Conservation (phyloP, 805 yeast genomes). For the Kodamaea laetipori region DNA sequence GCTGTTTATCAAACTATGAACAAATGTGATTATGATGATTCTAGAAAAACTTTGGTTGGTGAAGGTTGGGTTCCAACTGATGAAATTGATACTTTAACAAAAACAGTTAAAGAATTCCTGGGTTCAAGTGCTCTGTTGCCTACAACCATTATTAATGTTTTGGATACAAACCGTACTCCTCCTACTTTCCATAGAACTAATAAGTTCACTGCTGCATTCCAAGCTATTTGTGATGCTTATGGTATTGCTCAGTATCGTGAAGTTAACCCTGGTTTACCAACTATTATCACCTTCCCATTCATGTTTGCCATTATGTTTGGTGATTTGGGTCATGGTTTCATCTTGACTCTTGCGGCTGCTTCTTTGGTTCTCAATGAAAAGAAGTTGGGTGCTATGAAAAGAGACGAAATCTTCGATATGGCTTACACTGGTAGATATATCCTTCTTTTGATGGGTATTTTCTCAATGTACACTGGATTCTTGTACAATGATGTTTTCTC, state of each 20-base stretch:
- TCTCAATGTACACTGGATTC: constrained; percentile 75
- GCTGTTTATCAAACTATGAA: constrained; percentile 79
- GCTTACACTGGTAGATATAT: constrained; percentile 73
- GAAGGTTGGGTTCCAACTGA: constrained; percentile 96
- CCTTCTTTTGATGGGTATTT: constrained; percentile 66
- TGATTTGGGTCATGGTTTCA: constrained; percentile 77
- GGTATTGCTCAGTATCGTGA: constrained; percentile 77
- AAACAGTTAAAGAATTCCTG: constrained; percentile 54
- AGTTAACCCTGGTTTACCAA: constrained; percentile 74
- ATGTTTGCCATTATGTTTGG: constrained; percentile 87
- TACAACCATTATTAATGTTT: constrained; percentile 56
- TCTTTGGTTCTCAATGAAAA: constrained; percentile 57
- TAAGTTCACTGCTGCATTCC: constrained; percentile 70
- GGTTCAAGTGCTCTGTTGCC: constrained; percentile 45
- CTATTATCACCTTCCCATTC: constrained; percentile 75
- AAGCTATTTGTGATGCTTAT: constrained; percentile 72
- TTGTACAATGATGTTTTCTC: constrained; percentile 74
- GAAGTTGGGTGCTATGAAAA: constrained; percentile 50
- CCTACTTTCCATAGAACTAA: constrained; percentile 73
- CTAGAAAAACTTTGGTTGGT: constrained; percentile 84
- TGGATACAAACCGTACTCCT: constrained; percentile 66
- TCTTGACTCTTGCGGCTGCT: constrained; percentile 58
- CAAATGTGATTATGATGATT: constrained; percentile 74
- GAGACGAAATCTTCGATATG: constrained; percentile 79
- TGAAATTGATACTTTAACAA: constrained; percentile 67